phyloP scores from a whole-genome alignment of 2,329 filamentous ascomycete genomes.

The Colletotrichum sp. region DNA sequence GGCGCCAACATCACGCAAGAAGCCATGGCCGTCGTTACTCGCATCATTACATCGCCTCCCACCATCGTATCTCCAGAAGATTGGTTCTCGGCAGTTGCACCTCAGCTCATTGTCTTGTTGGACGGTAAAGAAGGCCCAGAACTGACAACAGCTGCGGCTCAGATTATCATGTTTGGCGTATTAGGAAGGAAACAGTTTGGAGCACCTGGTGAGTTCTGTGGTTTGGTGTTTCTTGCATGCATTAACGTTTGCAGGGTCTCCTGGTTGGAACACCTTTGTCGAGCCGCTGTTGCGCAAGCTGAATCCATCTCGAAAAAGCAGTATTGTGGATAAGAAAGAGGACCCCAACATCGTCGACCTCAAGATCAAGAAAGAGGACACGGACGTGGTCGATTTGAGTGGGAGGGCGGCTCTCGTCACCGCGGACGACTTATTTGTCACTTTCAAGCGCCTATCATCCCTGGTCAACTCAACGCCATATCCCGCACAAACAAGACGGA shows the following conservation, averaged over 20 bases:
- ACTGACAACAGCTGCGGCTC: conserved; percentile 61
- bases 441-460: conserved; percentile 58
- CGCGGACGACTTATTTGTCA: conserved; percentile 49
- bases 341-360: conserved; percentile 24
- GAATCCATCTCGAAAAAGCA: conserved; percentile 41
- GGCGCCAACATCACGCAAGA: conserved; percentile 71
- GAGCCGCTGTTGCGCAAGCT: conserved; percentile 60
- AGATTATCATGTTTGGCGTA: conserved; percentile 70
- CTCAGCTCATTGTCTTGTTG: conserved; percentile 65
- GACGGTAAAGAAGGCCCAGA: conserved; percentile 64
- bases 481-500: conserved; percentile 65
- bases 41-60: conserved; percentile 65
- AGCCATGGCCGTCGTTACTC: conserved; percentile 66
- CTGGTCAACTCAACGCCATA: conserved; percentile 69
- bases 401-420: conserved; percentile 48
- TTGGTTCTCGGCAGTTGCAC: conserved; percentile 66
- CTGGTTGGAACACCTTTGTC: conserved; percentile 68
- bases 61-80: conserved; percentile 52
- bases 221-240: background rate
- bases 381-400: conserved; percentile 51
- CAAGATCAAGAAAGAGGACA: conserved; percentile 23
- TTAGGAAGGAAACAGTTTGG: conserved; percentile 67
- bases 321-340: background rate
- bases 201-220: conserved; percentile 55
- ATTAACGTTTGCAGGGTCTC: conserved; percentile 40